Conservation (phyloP, 78 protist species). For the Diacronema lutheri region DNA sequence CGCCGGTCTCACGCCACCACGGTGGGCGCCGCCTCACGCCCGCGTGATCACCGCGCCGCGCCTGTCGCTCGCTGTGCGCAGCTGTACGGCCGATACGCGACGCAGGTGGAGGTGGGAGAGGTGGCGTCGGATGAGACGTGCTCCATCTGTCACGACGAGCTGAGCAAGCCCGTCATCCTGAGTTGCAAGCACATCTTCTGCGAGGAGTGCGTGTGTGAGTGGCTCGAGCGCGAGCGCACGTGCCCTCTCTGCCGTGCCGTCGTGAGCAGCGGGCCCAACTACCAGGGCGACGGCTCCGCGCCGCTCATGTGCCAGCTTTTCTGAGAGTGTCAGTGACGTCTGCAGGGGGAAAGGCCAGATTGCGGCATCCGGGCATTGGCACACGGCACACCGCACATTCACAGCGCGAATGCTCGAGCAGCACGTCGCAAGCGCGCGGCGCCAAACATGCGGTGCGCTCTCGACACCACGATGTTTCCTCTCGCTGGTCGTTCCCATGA, state of each 20-base stretch:
- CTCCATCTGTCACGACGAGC: constrained; percentile 51
- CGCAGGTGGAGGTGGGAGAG: constrained; percentile 35
- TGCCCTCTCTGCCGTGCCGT: constrained; percentile 60
- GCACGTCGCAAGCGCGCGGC: no score
- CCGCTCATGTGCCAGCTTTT: constrained; percentile 29
- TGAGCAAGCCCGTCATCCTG: constrained; percentile 46
- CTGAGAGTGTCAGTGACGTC: no score
- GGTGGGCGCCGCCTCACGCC: no score
- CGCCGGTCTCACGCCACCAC: neutral
- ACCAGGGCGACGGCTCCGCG: constrained; percentile 54
- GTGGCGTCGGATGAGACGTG: constrained; percentile 37
- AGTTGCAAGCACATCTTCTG: constrained; percentile 56
- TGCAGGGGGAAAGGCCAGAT: no score
- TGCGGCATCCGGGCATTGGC: no score
- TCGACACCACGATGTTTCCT: no score
- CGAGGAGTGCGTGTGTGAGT: constrained; percentile 52
- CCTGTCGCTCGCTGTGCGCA: neutral
- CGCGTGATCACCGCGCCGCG: no score
- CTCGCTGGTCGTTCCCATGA: no score
- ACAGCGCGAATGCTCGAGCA: no score
- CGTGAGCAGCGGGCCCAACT: constrained; percentile 14
- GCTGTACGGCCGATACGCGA: constrained; percentile 47
- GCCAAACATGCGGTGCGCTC: no score
- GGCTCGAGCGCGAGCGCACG: constrained; percentile 55
- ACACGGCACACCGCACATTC: no score